Base-by-base conservation (phyloP, 2,329 filamentous ascomycete genomes). In the Ophiostoma piceae region DNA sequence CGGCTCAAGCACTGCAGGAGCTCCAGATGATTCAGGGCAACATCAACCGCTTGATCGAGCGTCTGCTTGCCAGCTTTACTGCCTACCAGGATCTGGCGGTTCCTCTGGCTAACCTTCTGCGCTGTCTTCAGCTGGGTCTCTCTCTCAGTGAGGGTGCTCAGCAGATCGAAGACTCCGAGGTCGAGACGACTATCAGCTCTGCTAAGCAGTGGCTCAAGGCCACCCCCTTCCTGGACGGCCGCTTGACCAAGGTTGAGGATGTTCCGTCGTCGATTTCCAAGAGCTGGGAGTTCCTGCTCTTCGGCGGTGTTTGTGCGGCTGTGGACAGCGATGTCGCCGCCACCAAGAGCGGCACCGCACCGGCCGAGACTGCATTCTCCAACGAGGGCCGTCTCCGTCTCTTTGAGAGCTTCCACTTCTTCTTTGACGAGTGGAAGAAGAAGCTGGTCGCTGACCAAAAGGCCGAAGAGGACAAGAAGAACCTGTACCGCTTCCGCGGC, bases 31-130 rank as follows among this genome's bases (percentile, higher is more conserved):
- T 87, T 19, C 82, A 81, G 69, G 81, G 83, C 71, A 87, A 85
- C 69, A 80, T 95, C n/a, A 80, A 82, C 7, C 87, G 91, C 72
- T 86, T 97, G 54, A 86, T 91, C 67, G 82, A 84, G 69, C 87
- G 94, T 64, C 84, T 99, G 8, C 84, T 98, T 8, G 84, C 84
- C 1, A 82, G 86, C 39, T 96, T 93, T 76, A 85, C 88, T 54
- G 88, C 88, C 16, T 98, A 97, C 75, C 91, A 92, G 72, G 95
- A 99, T 76, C 87, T 98, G 74, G 91, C 90, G 0, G 83, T 86
- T 64, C 94, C 92, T 3, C 85, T 92, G 12, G 84, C 92, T 64
- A 92, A 90, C 68, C 90, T 97, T 73, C 82, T 98, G 62, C 88
- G 90, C 71, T 92, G 92, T 74, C 81, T 98, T 11, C 87, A 90